These are phyloP conservation scores for Chaetomium strumarium DNA, from an alignment of 2,329 filamentous ascomycete genomes.

Conservation along the genomic window DNA sequence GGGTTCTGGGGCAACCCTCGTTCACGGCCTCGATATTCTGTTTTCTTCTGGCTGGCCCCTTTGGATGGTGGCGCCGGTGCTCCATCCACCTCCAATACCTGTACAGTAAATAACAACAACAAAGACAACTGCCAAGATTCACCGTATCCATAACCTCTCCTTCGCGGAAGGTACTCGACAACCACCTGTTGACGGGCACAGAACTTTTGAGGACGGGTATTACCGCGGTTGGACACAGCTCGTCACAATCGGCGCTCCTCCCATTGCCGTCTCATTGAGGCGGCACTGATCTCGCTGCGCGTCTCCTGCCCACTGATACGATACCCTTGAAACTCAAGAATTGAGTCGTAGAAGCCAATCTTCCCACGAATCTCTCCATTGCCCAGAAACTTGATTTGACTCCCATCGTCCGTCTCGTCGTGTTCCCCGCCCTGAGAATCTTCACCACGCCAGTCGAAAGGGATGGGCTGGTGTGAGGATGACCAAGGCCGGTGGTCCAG, in stretches of 20 bases:
- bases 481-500: conserved; percentile 32
- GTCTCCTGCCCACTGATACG: conserved; percentile 11
- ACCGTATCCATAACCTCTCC: too few relatives aligned
- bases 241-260: not conserved
- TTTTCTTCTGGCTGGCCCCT: too few relatives aligned
- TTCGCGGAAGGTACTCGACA: too few relatives aligned
- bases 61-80: too few relatives aligned
- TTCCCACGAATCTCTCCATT: conserved; percentile 32
- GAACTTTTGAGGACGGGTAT: too few relatives aligned
- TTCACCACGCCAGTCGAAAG: conserved; percentile 34
- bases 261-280: conserved; percentile 14
- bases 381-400: conserved; percentile 35
- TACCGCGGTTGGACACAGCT: too few relatives aligned
- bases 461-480: conserved; percentile 26
- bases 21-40: too few relatives aligned
- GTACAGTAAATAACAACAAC: too few relatives aligned
- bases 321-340: conserved; percentile 8
- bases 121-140: too few relatives aligned
- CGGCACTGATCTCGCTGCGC: conserved; percentile 17
- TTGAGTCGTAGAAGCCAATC: not conserved
- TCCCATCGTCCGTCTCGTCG: conserved; percentile 26
- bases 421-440: conserved; percentile 28
- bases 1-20: too few relatives aligned
- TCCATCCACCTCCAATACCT: too few relatives aligned
- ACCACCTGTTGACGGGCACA: too few relatives aligned